These are phyloP conservation scores for Puccinia novopanici DNA, from an alignment of 1,284 basidiomycete species.

Conservation along the genomic window DNA sequence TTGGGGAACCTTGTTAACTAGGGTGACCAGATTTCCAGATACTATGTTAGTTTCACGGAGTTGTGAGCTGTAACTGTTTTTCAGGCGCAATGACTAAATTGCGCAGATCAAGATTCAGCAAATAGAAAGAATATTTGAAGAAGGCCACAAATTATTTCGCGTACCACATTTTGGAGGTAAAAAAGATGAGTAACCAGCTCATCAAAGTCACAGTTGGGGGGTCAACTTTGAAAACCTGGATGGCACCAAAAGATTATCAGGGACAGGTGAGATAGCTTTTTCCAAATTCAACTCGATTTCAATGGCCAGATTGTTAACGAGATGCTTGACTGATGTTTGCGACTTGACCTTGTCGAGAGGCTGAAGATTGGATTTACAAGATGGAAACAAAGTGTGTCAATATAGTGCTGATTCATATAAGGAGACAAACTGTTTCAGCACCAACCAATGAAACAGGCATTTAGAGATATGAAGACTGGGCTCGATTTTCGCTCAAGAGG, in stretches of 20 bases:
- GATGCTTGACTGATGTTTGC: conserved; percentile 67
- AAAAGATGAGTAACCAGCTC: conserved; percentile 82
- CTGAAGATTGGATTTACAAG: conserved; percentile 75
- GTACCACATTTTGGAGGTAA: conserved; percentile 82
- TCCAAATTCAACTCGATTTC: conserved; percentile 74
- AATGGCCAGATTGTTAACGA: conserved; percentile 76
- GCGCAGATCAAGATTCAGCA: conserved; percentile 22
- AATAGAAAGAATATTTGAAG: neutral
- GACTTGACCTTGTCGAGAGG: conserved; percentile 70
- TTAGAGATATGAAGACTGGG: conserved; percentile 66
- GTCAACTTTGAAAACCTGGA: conserved; percentile 63
- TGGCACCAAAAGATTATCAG: conserved; percentile 69
- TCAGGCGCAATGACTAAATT: conserved; percentile 75
- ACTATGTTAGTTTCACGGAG: conserved; percentile 73
- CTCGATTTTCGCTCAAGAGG: conserved; percentile 38
- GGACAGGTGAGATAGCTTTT: conserved; percentile 65
- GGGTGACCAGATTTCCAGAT: conserved; percentile 70
- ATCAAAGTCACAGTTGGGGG: conserved; percentile 61
- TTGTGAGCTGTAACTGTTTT: conserved; percentile 79
- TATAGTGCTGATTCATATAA: conserved; percentile 19
- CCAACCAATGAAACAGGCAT: conserved; percentile 69
- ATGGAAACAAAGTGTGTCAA: conserved; percentile 59
- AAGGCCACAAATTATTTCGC: conserved; percentile 57
- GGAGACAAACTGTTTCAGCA: neutral
- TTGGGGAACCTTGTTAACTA: conserved; percentile 70